Evolutionary conservation across 192 early-diverging fungal genomes (phyloP).

Genomic region (Coemansia erecta): DNA sequence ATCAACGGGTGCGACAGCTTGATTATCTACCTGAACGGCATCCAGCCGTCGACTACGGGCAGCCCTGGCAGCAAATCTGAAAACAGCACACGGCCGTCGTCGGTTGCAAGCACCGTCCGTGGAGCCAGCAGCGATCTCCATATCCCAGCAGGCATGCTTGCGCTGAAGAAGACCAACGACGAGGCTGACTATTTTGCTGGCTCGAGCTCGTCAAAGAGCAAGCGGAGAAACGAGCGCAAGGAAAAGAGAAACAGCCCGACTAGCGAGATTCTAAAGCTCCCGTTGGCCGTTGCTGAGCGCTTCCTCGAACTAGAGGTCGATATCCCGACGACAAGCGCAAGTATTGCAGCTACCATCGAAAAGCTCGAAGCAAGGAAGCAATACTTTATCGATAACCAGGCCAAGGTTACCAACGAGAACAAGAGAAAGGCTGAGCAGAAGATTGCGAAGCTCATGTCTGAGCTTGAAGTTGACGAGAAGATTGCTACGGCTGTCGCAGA

Average conservation of each 20-base stretch:
- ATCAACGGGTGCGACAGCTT: conserved; percentile 81
- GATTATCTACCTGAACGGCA: conserved; percentile 66
- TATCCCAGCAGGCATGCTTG: conserved; percentile 73
- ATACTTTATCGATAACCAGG: conserved; percentile 75
- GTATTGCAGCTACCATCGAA: conserved; percentile 68
- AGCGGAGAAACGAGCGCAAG: conserved; percentile 64
- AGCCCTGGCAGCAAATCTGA: conserved; percentile 29
- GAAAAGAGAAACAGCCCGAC: conserved; percentile 52
- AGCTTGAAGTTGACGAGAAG: conserved; percentile 56
- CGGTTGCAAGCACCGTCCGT: conserved; percentile 53
- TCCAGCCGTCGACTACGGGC: conserved; percentile 17
- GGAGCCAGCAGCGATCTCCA: conserved; percentile 59
- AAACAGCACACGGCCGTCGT: conserved; percentile 28
- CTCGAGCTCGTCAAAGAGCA: conserved; percentile 54
- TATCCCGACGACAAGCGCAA: conserved; percentile 69
- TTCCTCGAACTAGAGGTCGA: conserved; percentile 78
- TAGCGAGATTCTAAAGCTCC: conserved; percentile 62
- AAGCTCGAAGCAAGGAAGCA: conserved; percentile 68
- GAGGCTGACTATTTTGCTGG: conserved; percentile 78
- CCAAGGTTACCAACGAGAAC: conserved; percentile 76
- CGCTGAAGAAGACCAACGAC: conserved; percentile 70
- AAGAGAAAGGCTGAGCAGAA: conserved; percentile 84
- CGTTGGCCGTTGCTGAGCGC: conserved; percentile 75
- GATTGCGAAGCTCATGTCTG: conserved; percentile 67
- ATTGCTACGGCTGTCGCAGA: conserved; percentile 13